Evolutionary conservation across 192 early-diverging fungal species (phyloP).

Genomic region (Coemansia aciculifera): DNA sequence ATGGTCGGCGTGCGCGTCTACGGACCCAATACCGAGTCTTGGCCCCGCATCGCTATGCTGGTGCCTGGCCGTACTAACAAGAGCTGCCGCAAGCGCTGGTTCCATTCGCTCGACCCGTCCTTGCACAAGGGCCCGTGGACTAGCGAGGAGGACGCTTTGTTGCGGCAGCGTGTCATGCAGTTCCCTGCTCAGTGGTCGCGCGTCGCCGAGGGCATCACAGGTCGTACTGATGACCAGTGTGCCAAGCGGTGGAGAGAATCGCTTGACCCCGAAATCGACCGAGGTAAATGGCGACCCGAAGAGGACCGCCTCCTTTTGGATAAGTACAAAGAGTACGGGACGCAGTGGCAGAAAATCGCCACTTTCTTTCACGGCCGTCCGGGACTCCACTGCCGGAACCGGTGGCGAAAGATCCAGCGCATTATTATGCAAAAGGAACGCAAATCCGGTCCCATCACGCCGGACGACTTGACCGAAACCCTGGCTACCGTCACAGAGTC

Average conservation of each 20-base stretch:
- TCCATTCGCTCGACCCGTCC: constrained; percentile 74
- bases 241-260: constrained; percentile 88
- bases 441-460: constrained; percentile 27
- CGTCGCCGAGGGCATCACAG: constrained; percentile 74
- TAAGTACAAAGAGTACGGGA: constrained; percentile 66
- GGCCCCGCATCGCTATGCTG: constrained; percentile 73
- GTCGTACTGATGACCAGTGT: constrained; percentile 86
- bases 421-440: constrained; percentile 54
- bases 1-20: constrained; percentile 70
- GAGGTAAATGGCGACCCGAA: constrained; percentile 68
- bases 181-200: constrained; percentile 80
- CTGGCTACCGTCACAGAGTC: constrained; percentile 52
- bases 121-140: constrained; percentile 82
- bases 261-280: constrained; percentile 78
- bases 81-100: constrained; percentile 81
- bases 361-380: constrained; percentile 71
- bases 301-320: constrained; percentile 65
- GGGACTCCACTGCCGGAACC: constrained; percentile 75
- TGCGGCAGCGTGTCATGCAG: constrained; percentile 68
- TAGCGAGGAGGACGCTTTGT: constrained; percentile 69
- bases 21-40: constrained; percentile 76
- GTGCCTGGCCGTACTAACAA: constrained; percentile 80
- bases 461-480: constrained; percentile 24
- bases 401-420: constrained; percentile 75
- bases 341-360: constrained; percentile 80